Percentiles rank a stretch among this genome's conserved stretches.
phyloP scores from a whole-genome alignment of 148 eudicot genomes.

The Rhododendron vialii region DNA sequence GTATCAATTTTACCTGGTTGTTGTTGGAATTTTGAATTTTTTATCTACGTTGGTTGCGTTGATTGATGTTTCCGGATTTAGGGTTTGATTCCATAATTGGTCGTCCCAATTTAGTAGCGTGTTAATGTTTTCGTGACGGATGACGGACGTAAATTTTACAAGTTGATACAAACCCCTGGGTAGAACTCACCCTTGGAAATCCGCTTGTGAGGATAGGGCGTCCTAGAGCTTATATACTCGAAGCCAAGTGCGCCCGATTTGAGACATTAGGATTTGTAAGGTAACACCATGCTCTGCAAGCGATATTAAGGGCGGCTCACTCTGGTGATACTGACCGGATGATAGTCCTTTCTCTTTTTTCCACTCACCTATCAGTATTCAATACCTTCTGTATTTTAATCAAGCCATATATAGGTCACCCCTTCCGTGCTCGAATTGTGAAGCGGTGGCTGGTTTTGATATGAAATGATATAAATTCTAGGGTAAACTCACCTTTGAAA shows the following conservation, averaged over 20 bases:
- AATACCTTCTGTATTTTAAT: background rate
- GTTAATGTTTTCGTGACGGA: background rate
- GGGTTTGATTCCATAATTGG: background rate
- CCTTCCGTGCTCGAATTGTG: background rate
- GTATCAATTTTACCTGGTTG: background rate
- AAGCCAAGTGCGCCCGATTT: too few relatives aligned
- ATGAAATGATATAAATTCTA: background rate
- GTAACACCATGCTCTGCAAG: too few relatives aligned
- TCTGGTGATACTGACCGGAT: background rate
- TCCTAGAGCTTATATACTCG: too few relatives aligned
- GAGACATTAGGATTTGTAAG: too few relatives aligned
- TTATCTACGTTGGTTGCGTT: background rate
- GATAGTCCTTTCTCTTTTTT: background rate
- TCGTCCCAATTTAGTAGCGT: background rate
- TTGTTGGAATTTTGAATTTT: background rate
- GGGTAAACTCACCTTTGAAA: background rate
- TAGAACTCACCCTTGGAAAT: too few relatives aligned
- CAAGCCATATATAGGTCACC: background rate
- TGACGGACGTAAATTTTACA: background rate
- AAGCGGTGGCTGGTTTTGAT: background rate
- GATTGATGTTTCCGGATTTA: background rate
- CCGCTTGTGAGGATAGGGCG: too few relatives aligned
- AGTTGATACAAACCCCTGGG: too few relatives aligned
- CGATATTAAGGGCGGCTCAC: too few relatives aligned
- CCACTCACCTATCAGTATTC: background rate